A percentile compares a stretch with the other conserved stretches of the same genome.
Conservation (phyloP, 257 asterid genomes). For the Solanum ossicruentum region DNA sequence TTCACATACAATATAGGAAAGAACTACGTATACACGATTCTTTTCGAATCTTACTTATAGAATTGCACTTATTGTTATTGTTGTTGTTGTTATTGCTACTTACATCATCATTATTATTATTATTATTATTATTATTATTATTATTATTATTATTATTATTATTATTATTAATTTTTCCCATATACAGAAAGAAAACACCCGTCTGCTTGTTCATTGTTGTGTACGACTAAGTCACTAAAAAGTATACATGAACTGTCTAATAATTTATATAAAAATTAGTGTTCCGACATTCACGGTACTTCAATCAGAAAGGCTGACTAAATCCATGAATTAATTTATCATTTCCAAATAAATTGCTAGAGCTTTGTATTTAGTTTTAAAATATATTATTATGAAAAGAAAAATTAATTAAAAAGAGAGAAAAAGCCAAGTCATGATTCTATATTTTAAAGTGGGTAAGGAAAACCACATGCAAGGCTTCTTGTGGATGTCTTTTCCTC, state of each 20-base stretch:
- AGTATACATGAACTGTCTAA: conserved; percentile 1
- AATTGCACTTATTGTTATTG: neutral
- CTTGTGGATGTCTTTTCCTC: conserved; percentile 17
- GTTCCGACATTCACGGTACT: conserved; percentile 38
- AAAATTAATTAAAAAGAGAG: neutral
- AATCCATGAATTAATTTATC: neutral
- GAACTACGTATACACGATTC: fast-evolving
- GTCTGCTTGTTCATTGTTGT: neutral
- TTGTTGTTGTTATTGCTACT: neutral
- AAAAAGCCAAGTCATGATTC: conserved; percentile 10
- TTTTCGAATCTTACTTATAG: neutral
- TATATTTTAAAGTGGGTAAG: conserved; percentile 9
- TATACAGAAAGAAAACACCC: neutral
- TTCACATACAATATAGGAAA: neutral
- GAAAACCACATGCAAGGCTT: conserved; percentile 10
- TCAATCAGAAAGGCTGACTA: conserved; percentile 9
- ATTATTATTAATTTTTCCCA: neutral
- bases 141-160: neutral
- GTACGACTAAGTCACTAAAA: conserved; percentile 17
- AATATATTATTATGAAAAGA: neutral
- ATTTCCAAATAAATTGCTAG: neutral
- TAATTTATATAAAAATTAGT: neutral
- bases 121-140: too few species aligned
- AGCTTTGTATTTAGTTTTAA: conserved; percentile 1
- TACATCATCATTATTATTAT: neutral